phyloP scores from a whole-genome alignment of 176 grass and related monocot genomes.

The Carex myosuroides region DNA sequence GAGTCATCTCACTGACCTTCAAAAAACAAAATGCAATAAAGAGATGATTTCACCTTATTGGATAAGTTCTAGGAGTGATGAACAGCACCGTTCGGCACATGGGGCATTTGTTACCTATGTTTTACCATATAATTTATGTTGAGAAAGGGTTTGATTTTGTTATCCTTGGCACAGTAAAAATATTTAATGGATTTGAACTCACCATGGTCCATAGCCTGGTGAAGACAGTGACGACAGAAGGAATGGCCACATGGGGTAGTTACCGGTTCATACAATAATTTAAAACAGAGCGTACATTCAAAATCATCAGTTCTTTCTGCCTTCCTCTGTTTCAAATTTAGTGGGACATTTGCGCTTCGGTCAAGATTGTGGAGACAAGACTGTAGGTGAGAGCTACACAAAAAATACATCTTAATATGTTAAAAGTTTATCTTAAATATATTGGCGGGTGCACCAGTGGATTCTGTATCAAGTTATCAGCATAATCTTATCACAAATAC shows the following conservation, averaged over 20 bases:
- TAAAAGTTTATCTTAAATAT: slow-evolving; percentile 3
- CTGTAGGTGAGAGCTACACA: slow-evolving; percentile 59
- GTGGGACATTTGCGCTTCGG: slow-evolving; percentile 44
- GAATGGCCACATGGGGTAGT: slow-evolving; percentile 99
- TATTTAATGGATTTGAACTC: slow-evolving; percentile 18
- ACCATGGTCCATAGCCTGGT: slow-evolving; percentile 99
- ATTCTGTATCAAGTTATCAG: slow-evolving; percentile 18
- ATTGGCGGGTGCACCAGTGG: neutral
- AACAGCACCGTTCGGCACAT: slow-evolving; percentile 95
- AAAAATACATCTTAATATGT: slow-evolving; percentile 25
- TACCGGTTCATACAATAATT: slow-evolving; percentile 93
- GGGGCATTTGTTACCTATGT: slow-evolving; percentile 83
- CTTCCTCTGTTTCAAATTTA: slow-evolving; percentile 42
- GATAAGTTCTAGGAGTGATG: slow-evolving; percentile 86
- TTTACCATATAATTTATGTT: slow-evolving; percentile 25
- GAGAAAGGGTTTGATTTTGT: slow-evolving; percentile 24
- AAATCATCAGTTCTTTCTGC: slow-evolving; percentile 81
- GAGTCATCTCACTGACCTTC: too few relatives aligned
- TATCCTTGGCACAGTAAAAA: slow-evolving; percentile 12
- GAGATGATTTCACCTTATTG: slow-evolving; percentile 54
- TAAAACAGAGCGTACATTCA: slow-evolving; percentile 90
- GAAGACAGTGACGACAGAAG: slow-evolving; percentile 87
- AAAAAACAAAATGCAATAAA: neutral
- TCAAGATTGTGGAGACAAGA: slow-evolving; percentile 63
- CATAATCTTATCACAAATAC: slow-evolving; percentile 20